Base-by-base conservation (phyloP, 2,329 filamentous ascomycete species). In the Alternaria metachromatica region DNA sequence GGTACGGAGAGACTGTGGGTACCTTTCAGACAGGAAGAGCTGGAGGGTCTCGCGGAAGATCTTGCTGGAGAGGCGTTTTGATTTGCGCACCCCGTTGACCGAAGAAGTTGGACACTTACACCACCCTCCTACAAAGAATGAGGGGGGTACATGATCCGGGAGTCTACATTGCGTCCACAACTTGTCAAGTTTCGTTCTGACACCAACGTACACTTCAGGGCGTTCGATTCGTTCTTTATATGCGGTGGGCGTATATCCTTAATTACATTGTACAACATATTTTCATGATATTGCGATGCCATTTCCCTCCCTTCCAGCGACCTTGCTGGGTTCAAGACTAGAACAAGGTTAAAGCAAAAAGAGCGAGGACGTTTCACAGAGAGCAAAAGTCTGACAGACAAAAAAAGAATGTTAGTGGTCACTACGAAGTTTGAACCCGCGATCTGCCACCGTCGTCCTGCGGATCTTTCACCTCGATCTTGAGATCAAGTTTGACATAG, bases 1-100 rank as follows among this genome's bases (percentile, higher is more conserved):
- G 96, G 96, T 4, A 94, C 91, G 3, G 96, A 98, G 78, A 83
- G 96, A 56, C 80, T 99, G 50, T 91, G 92, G 69, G 88, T 97
- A 13, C 96, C 96, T 0, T 93, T 98, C 75, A 86, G 90, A 46
- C 91, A 90, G 70, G 94, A 97, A 68, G 96, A 99, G 81, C 84
- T 98, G 76, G 95, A 97, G 80, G 90, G 87, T 1, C 80, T 98
- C 67, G 94, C 97, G 66, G 95, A 97, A 76, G 96, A 98, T 69
- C 75, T 90, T 53, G 81, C 72, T 15, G 68, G 63, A 18, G 75
- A 78, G n/a, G 59, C 63, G 2, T 68, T 76, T 54, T 79, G 58
- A 72, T 61, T 41, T 50, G 37, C 18, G 51, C 54, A 30, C 45
- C 7, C 18, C 11, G n/a, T 28, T 37, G 15, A 2, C n/a, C 33